Percentiles rank a stretch among this genome's conserved stretches.
Evolutionary conservation across 2,329 filamentous ascomycete genomes (phyloP).

Genomic region (Fusarium beomiforme): DNA sequence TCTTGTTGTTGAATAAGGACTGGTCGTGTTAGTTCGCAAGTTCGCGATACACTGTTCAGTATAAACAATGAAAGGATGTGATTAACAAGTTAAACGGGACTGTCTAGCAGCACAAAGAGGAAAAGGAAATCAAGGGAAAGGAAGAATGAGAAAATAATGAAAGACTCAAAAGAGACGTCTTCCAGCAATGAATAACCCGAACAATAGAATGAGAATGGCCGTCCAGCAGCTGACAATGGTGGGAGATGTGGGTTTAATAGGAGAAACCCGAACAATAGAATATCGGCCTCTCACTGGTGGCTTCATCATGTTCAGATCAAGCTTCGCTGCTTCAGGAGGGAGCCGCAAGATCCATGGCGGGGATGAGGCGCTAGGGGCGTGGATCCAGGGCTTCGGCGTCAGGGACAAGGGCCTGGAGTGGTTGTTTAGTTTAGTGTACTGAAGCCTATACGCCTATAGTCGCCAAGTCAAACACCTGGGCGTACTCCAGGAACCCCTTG

Average conservation of each 20-base stretch:
- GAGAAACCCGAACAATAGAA: conserved; percentile 40
- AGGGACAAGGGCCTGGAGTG: conserved; percentile 30
- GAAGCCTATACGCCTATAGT: conserved; percentile 32
- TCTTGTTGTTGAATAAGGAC: conserved; percentile 36
- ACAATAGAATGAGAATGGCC: conserved; percentile 43
- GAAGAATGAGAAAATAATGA: conserved; percentile 40
- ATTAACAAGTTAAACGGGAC: conserved; percentile 37
- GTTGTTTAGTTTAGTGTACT: conserved; percentile 35
- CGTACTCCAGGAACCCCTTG: conserved; percentile 29
- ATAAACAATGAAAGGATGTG: conserved; percentile 39
- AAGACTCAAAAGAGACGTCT: conserved; percentile 40
- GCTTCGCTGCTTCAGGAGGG: conserved; percentile 32
- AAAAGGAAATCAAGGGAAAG: conserved; percentile 30
- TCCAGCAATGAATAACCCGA: conserved; percentile 39
- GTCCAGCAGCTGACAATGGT: conserved; percentile 37
- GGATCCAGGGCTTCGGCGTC: conserved; percentile 32
- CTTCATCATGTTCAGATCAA: conserved; percentile 29
- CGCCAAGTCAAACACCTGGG: conserved; percentile 42
- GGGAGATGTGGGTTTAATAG: conserved; percentile 42
- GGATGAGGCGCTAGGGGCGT: conserved; percentile 38
- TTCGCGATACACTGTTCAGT: conserved; percentile 28
- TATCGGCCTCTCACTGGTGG: conserved; percentile 34
- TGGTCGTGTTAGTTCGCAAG: conserved; percentile 21
- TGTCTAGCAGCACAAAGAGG: conserved; percentile 40
- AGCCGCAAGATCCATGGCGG: conserved; percentile 46